Evolutionary conservation across 2,329 filamentous ascomycete genomes (phyloP).

Genomic region (Teratosphaeriaceae sp.): DNA sequence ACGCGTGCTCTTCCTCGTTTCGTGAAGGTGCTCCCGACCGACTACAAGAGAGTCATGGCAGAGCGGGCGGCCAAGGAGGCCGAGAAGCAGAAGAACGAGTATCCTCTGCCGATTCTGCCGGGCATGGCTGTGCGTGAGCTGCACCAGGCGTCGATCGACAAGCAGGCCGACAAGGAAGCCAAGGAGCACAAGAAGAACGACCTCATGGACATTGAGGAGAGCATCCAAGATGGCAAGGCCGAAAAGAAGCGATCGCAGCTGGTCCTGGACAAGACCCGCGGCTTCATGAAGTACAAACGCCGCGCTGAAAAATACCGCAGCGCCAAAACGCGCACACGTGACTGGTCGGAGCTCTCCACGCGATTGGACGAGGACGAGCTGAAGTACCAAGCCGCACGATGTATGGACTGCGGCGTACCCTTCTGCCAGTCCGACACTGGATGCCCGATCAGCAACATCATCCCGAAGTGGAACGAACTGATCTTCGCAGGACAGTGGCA

Average conservation of each 20-base stretch:
- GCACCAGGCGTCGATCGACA: slow-evolving; percentile 49
- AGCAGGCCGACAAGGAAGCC: slow-evolving; percentile 54
- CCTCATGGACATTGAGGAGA: slow-evolving; percentile 79
- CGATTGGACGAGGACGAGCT: slow-evolving; percentile 89
- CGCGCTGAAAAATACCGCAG: slow-evolving; percentile 89
- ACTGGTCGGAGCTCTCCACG: slow-evolving; percentile 86
- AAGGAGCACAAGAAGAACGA: slow-evolving; percentile 62
- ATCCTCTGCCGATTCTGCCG: slow-evolving; percentile 69
- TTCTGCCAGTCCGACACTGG: slow-evolving; percentile 97
- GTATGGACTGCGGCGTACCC: slow-evolving; percentile 98
- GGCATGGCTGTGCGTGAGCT: slow-evolving; percentile 53
- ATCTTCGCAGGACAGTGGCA: slow-evolving; percentile 70
- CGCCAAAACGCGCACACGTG: slow-evolving; percentile 75
- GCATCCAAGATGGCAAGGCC: slow-evolving; percentile 70
- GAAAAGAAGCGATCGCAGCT: slow-evolving; percentile 88
- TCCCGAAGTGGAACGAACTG: slow-evolving; percentile 92
- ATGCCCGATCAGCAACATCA: slow-evolving; percentile 95
- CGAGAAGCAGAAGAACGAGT: slow-evolving; percentile 77
- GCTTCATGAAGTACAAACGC: slow-evolving; percentile 96
- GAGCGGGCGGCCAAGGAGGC: slow-evolving; percentile 83
- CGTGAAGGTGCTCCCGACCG: slow-evolving; percentile 85
- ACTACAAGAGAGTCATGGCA: slow-evolving; percentile 88
- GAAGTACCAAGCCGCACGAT: slow-evolving; percentile 92
- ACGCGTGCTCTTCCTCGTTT: slow-evolving; percentile 84
- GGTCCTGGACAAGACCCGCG: slow-evolving; percentile 93